Evolutionary conservation across 1,139 yeast genomes (phyloP), one percentile per base, ranked within the genome.

Genomic region (Kodamaea plutei): DNA sequence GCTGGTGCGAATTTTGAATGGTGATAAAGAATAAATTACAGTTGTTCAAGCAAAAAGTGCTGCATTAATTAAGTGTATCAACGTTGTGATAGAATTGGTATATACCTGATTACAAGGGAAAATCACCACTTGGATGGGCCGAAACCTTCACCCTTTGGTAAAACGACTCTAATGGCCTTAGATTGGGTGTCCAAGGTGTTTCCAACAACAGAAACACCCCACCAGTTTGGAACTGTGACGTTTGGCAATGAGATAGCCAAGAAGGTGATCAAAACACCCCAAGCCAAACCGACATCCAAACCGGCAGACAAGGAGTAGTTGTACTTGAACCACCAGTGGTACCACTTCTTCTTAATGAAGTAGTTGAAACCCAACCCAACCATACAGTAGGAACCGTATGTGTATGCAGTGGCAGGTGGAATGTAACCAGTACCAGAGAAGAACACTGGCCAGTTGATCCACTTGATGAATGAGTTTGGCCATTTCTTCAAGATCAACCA

Each of bases 291-390:
- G 31, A 72, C 58, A 44, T 73, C 79, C 37, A 77, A 46, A 14
- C 75, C 83, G 2, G 79, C 77, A 16, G 79, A 69, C 35, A 76
- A 55, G 16, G 74, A 59, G 47, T 73, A 76, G 50, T 74, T 75
- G 57, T 77, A 78, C 58, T 77, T 76, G 23, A 73, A 60, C 82
- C 82, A 78, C 83, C 83, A 78, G 40, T 64, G 64, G 47, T 72
- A 69, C 51, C 51, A 62, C 42, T 47, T 58, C 38, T 50, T 58
- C 50, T 63, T 61, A 31, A 63, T 50, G 48, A 36, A 56, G 48
- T 43, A 45, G 30, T 57, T 54, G 40, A 64, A 61, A 35, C 46
- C 36, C 38, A 54, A 29, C 22, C 64, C 65, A 39, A 56, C 62
- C 18, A 47, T 45, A 45, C 63, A 61, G 49, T 61, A 64, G 6